Evolutionary conservation across 768 basidiomycete species (phyloP).

Genomic region (Kwoniella botswanensis): DNA sequence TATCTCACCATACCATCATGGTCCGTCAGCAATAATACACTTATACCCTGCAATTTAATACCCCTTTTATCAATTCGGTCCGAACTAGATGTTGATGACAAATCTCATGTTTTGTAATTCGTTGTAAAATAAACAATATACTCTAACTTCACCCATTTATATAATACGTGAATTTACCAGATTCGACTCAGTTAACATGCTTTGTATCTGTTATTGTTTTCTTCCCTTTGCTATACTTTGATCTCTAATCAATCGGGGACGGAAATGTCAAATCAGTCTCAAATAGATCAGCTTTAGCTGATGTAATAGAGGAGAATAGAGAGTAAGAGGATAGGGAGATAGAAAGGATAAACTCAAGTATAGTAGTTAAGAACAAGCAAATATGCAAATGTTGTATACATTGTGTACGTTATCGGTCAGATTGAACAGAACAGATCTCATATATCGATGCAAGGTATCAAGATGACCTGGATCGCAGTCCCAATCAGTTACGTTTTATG

Average conservation of each 20-base stretch:
- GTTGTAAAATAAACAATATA: neutral
- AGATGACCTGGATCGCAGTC: too few species aligned
- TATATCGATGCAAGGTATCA: neutral
- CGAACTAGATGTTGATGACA: neutral
- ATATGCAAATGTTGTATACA: conserved; percentile 3
- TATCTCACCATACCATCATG: too few species aligned
- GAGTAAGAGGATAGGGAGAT: neutral
- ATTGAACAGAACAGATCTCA: too few species aligned
- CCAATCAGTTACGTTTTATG: too few species aligned
- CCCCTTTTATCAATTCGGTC: neutral
- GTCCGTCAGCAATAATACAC: neutral
- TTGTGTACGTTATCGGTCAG: neutral
- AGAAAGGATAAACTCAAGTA: neutral
- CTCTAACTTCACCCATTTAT: neutral
- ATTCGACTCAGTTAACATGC: neutral
- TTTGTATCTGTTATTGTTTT: neutral
- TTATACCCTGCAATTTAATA: neutral
- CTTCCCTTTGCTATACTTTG: neutral
- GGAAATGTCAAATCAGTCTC: neutral
- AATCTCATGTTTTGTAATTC: neutral
- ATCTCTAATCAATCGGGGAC: too few species aligned
- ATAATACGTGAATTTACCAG: neutral
- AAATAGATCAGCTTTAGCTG: too few species aligned
- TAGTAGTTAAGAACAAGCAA: neutral
- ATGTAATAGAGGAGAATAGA: neutral